Evolutionary conservation across 108 stramenopile genomes (phyloP), one percentile per base, ranked within the genome.

Genomic region (Skeletonema marinoi): DNA sequence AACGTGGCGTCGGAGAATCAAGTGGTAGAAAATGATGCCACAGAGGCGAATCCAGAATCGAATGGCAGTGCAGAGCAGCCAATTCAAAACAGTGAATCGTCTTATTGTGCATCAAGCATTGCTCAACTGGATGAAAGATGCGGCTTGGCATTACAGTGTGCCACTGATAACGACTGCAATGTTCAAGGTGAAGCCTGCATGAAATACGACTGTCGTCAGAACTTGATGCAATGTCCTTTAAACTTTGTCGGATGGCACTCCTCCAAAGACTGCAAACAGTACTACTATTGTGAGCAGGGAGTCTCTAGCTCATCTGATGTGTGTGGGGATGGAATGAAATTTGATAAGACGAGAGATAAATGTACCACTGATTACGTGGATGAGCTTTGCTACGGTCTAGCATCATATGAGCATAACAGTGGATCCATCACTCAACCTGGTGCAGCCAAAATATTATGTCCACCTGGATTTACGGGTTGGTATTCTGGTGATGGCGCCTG

Each of bases 361-460:
- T 75, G 74, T 54, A 59, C 25, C 4, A 6, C 65, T 14, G 65
- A 66, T 41, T 39, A 5, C 3, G 66, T 75, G 6, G 66, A 75
- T 75, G 32, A 66, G 19, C 66, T 75, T 51, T 75, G 74, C 29
- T 75, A 75, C 33, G 74, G 74, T 51, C n/a, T 19, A 17, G 50
- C n/a, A 19, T 51, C 50, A 7, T 51, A 51, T 51, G 17, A n/a
- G 19, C 50, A 51, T 7, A 19, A 51, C 6, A 19, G 17, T 17
- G 50, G 50, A 19, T 7, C 50, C 6, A 6, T 51, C n/a, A 51
- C 50, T 4, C 50, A 51, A 51, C 50, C 50, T n/a, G 50, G 17
- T 5, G 17, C 17, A 19, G 50, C 17, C n/a, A 51, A 51, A 51
- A n/a, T 17, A 7, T 51, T 51, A 19, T 51, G 50, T n/a, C 50